These are phyloP conservation scores for Thuja plicata DNA, from an alignment of 83 land plant species.

Conservation along the genomic window DNA sequence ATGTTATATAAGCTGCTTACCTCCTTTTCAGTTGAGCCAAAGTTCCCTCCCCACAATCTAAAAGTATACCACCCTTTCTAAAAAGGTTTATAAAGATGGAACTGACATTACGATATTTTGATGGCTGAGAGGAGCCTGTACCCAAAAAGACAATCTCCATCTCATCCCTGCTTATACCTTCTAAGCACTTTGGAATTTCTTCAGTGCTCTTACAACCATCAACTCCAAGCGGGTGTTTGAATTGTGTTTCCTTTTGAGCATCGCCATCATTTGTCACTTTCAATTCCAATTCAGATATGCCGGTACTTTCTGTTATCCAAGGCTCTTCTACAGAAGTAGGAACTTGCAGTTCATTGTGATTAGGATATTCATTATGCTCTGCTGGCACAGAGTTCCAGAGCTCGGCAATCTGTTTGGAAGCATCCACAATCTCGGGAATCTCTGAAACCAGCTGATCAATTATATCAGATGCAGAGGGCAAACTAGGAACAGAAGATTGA, in stretches of 20 bases:
- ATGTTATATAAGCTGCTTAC: constrained; percentile 35
- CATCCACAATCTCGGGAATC: constrained; percentile 74
- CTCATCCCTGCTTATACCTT: constrained; percentile 73
- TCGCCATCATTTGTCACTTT: not conserved
- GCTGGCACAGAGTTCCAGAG: constrained; percentile 41
- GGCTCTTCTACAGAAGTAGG: constrained; percentile 61
- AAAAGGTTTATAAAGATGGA: constrained; percentile 86
- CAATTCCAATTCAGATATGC: not conserved
- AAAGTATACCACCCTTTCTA: constrained; percentile 77
- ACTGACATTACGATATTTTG: constrained; percentile 96
- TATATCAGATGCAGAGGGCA: constrained; percentile 26
- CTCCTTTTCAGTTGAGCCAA: constrained; percentile 93
- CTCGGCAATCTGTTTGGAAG: constrained; percentile 50
- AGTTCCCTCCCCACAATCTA: constrained; percentile 99
- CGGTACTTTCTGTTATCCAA: constrained; percentile 40
- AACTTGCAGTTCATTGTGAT: not conserved
- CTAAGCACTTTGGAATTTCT: constrained; percentile 66
- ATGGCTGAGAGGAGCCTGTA: constrained; percentile 99
- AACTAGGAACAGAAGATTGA: constrained; percentile 59
- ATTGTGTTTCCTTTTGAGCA: constrained; percentile 4
- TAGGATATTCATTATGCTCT: constrained; percentile 6
- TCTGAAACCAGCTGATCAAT: constrained; percentile 57
- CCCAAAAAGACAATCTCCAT: constrained; percentile 95
- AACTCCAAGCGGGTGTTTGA: not conserved
- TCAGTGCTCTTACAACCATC: constrained; percentile 1